Percentiles rank a stretch among this genome's conserved stretches.
Conservation (phyloP, 2,329 filamentous ascomycete species). For the Fusarium xyrophilum region DNA sequence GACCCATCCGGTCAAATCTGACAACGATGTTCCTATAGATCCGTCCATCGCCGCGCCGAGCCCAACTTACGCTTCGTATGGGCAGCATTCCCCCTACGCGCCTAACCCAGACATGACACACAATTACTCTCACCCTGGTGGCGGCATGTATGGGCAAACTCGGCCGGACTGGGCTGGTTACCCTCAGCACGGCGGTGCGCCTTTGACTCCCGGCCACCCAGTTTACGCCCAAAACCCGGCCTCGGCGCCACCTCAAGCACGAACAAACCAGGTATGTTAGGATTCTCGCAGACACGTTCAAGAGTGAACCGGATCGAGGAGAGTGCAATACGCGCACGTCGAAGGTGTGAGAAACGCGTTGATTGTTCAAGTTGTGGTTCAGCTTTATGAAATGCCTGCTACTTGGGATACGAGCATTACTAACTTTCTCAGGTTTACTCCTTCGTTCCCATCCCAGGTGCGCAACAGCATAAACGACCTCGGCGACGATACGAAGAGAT, state of each 20-base stretch:
- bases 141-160: slow-evolving; percentile 70
- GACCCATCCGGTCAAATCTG: slow-evolving; percentile 84
- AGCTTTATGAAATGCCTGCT: neutral
- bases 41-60: slow-evolving; percentile 93
- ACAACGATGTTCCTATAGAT: slow-evolving; percentile 98
- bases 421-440: slow-evolving; percentile 78
- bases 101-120: slow-evolving; percentile 87
- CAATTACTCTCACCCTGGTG: slow-evolving; percentile 69
- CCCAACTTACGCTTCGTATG: slow-evolving; percentile 80
- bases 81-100: slow-evolving; percentile 86
- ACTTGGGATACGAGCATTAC: neutral
- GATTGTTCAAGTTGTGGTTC: neutral
- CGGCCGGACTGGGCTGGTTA: slow-evolving; percentile 80
- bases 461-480: slow-evolving; percentile 95
- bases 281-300: slow-evolving; percentile 1
- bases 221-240: slow-evolving; percentile 64
- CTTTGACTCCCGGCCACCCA: slow-evolving; percentile 57
- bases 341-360: neutral
- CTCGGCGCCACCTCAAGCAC: slow-evolving; percentile 57
- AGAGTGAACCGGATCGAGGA: slow-evolving; percentile 11
- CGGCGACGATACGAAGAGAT: slow-evolving; percentile 96
- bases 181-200: slow-evolving; percentile 58
- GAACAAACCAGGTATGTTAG: slow-evolving; percentile 67
- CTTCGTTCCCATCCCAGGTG: slow-evolving; percentile 95
- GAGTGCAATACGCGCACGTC: neutral